A percentile compares a stretch with the other conserved stretches of the same genome.
phyloP scores from a whole-genome alignment of 1,139 yeast genomes.

The Yamadazyma diddensiae region DNA sequence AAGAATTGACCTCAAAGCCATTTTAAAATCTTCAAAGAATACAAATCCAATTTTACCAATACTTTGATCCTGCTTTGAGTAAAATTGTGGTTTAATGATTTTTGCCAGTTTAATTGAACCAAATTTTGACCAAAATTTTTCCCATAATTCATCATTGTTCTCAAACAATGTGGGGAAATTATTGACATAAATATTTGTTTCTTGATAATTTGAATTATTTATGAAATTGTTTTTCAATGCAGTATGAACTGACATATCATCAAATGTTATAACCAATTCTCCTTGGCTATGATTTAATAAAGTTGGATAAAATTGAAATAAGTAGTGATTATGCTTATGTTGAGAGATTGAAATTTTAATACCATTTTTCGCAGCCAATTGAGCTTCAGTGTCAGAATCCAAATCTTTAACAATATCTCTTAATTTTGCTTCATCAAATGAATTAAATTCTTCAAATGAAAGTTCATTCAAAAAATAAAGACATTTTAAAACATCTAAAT shows the following conservation, averaged over 20 bases:
- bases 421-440: slow-evolving; percentile 17
- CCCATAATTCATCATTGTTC: slow-evolving; percentile 40
- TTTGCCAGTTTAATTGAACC: slow-evolving; percentile 44
- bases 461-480: slow-evolving; percentile 31
- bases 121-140: slow-evolving; percentile 39
- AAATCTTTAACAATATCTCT: slow-evolving; percentile 10
- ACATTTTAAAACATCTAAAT: slow-evolving; percentile 25
- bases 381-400: slow-evolving; percentile 9
- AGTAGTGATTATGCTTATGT: slow-evolving; percentile 36
- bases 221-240: slow-evolving; percentile 8
- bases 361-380: slow-evolving; percentile 5
- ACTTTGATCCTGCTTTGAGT: slow-evolving; percentile 18
- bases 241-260: slow-evolving; percentile 9
- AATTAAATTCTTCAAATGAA: slow-evolving; percentile 24
- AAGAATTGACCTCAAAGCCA: slow-evolving; percentile 40
- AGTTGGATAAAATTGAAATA: slow-evolving; percentile 19
- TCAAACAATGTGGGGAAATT: slow-evolving; percentile 46
- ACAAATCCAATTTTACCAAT: slow-evolving; percentile 44
- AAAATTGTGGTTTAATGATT: slow-evolving; percentile 43
- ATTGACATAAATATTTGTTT: slow-evolving; percentile 57
- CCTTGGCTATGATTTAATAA: slow-evolving; percentile 10
- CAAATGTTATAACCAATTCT: slow-evolving; percentile 4
- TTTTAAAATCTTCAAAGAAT: slow-evolving; percentile 34
- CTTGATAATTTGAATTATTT: slow-evolving; percentile 41
- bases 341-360: slow-evolving; percentile 36